phyloP scores from a whole-genome alignment of 108 stramenopile species.

The Stephanodiscus minutulus region DNA sequence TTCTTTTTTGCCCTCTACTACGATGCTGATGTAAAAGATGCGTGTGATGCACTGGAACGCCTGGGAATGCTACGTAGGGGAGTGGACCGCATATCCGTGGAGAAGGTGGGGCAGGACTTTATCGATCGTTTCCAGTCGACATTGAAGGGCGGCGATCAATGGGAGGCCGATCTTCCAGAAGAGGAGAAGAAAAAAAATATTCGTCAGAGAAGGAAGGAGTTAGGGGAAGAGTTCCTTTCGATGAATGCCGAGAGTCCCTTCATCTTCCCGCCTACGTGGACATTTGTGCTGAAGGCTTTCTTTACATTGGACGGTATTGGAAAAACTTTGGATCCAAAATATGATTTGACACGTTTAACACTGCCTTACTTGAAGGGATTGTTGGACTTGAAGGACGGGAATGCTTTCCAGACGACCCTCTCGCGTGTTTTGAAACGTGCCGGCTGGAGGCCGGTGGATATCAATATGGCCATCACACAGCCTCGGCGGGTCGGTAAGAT shows the following conservation, averaged over 20 bases:
- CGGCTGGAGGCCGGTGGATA: constrained; percentile 84
- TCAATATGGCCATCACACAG: constrained; percentile 83
- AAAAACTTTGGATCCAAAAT: constrained; percentile 91
- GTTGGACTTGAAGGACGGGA: constrained; percentile 92
- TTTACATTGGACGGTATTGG: constrained; percentile 98
- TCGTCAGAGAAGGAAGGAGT: constrained; percentile 66
- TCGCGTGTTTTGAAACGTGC: constrained; percentile 83
- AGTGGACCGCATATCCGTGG: constrained; percentile 94
- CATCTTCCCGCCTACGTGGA: constrained; percentile 97
- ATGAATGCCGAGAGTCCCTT: constrained; percentile 91
- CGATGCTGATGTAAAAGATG: constrained; percentile 90
- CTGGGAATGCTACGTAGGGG: constrained; percentile 92
- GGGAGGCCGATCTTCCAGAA: constrained; percentile 76
- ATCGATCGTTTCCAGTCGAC: constrained; percentile 93
- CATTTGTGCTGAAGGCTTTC: constrained; percentile 97
- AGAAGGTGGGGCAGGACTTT: constrained; percentile 95
- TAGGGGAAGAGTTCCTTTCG: constrained; percentile 91
- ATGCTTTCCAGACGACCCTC: constrained; percentile 82
- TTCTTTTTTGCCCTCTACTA: constrained; percentile 93
- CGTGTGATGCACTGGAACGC: constrained; percentile 89
- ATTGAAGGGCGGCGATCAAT: constrained; percentile 62
- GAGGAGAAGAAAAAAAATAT: constrained; percentile 80
- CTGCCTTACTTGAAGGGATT: constrained; percentile 94
- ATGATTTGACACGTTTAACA: constrained; percentile 92
- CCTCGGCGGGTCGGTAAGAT: constrained; percentile 84